Conservation (phyloP, 768 basidiomycete species). For the Tricholoma sp. region DNA sequence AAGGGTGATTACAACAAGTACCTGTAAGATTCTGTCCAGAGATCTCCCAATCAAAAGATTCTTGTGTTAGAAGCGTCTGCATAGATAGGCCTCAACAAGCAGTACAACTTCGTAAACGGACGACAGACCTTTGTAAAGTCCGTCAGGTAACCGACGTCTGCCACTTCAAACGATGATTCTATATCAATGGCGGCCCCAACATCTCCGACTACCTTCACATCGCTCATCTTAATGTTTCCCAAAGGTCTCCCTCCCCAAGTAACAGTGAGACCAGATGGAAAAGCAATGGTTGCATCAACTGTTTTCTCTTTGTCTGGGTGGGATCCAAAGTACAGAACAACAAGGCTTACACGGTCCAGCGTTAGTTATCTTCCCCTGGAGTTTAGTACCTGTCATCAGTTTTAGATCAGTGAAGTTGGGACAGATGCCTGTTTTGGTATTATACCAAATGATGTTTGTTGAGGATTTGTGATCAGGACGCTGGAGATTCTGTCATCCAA, state of each 20-base stretch:
- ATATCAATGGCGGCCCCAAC: conserved; percentile 56
- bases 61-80: conserved; percentile 53
- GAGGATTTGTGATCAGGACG: conserved; percentile 56
- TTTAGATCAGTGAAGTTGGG: neutral
- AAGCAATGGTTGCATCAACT: conserved; percentile 68
- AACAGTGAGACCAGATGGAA: conserved; percentile 56
- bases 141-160: conserved; percentile 50
- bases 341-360: conserved; percentile 62
- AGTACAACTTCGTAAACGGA: neutral
- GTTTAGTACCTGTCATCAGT: conserved; percentile 33
- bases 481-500: conserved; percentile 41
- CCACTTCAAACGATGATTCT: conserved; percentile 52
- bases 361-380: conserved; percentile 61
- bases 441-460: conserved; percentile 53
- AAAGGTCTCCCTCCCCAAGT: conserved; percentile 54
- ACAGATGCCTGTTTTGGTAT: neutral
- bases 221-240: conserved; percentile 55
- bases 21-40: conserved; percentile 59
- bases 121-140: conserved; percentile 54
- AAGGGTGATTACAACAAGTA: conserved; percentile 10
- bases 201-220: conserved; percentile 55
- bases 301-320: conserved; percentile 8
- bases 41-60: conserved; percentile 68
- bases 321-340: neutral
- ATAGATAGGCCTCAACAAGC: neutral